Conservation (phyloP, 1,284 basidiomycete species). For the Macrocystidia cucumis region DNA sequence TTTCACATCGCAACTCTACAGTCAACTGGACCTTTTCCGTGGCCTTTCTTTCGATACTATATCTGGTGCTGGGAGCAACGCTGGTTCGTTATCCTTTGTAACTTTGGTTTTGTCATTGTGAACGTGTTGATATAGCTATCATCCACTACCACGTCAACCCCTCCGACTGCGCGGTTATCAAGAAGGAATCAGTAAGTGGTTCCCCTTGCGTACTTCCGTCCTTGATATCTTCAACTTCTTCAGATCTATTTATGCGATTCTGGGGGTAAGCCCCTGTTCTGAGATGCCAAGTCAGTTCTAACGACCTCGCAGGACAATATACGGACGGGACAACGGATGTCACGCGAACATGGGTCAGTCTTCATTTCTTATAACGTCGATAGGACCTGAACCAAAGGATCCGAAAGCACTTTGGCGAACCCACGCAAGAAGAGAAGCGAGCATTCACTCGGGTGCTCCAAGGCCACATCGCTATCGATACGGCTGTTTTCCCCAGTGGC, state of each 20-base stretch:
- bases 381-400: background rate
- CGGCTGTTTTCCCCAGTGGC: constrained; percentile 79
- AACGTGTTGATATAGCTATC: constrained; percentile 48
- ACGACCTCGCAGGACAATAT: constrained; percentile 62
- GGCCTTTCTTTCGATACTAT: constrained; percentile 93
- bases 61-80: constrained; percentile 85
- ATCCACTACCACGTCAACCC: constrained; percentile 90
- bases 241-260: constrained; percentile 94
- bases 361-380: constrained; percentile 3
- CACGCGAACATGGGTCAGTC: constrained; percentile 76
- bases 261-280: constrained; percentile 46
- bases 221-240: constrained; percentile 8
- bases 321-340: constrained; percentile 94
- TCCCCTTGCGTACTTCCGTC: background rate
- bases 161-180: constrained; percentile 68
- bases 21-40: constrained; percentile 73
- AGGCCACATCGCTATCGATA: constrained; percentile 91
- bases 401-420: constrained; percentile 80
- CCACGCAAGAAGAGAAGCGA: constrained; percentile 76
- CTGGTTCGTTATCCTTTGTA: constrained; percentile 39
- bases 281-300: background rate
- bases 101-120: constrained; percentile 4
- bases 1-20: constrained; percentile 11
- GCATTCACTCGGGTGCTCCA: constrained; percentile 94
- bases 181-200: constrained; percentile 60